A percentile compares a stretch with the other conserved stretches of the same genome.
These are phyloP conservation scores for Apiospora pterosperma DNA, from an alignment of 2,329 filamentous ascomycete species.

Conservation along the genomic window DNA sequence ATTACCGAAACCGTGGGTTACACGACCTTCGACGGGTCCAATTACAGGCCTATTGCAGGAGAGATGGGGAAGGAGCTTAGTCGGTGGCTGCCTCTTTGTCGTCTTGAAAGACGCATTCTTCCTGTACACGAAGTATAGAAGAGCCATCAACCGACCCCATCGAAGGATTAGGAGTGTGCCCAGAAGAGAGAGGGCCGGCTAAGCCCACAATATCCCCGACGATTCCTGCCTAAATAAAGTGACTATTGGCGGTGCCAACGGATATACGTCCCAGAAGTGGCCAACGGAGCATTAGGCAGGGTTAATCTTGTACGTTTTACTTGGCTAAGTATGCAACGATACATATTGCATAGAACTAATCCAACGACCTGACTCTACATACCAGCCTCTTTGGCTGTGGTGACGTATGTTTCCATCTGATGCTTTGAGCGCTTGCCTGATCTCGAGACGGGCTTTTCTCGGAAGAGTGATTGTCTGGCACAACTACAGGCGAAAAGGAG, in stretches of 20 bases:
- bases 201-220: background rate
- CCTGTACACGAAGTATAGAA: constrained; percentile 62
- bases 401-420: background rate
- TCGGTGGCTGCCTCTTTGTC: constrained; percentile 86
- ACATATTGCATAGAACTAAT: background rate
- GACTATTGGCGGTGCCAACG: background rate
- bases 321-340: background rate
- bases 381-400: background rate
- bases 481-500: background rate
- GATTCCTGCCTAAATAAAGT: background rate
- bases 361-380: background rate
- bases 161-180: constrained; percentile 53
- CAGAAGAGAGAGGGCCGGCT: constrained; percentile 16
- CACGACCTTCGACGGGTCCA: constrained; percentile 28
- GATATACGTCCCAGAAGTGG: background rate
- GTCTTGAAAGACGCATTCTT: constrained; percentile 69
- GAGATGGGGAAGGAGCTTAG: constrained; percentile 83
- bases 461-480: background rate
- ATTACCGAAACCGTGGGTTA: constrained; percentile 67
- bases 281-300: background rate
- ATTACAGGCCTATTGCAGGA: constrained; percentile 69
- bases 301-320: background rate
- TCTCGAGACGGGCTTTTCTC: background rate
- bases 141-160: constrained; percentile 52
- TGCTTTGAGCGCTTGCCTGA: background rate